A percentile compares a stretch with the other conserved stretches of the same genome.
Evolutionary conservation across 371 early-diverging fungal species (phyloP).

Genomic region (Actinomortierella wolfii): DNA sequence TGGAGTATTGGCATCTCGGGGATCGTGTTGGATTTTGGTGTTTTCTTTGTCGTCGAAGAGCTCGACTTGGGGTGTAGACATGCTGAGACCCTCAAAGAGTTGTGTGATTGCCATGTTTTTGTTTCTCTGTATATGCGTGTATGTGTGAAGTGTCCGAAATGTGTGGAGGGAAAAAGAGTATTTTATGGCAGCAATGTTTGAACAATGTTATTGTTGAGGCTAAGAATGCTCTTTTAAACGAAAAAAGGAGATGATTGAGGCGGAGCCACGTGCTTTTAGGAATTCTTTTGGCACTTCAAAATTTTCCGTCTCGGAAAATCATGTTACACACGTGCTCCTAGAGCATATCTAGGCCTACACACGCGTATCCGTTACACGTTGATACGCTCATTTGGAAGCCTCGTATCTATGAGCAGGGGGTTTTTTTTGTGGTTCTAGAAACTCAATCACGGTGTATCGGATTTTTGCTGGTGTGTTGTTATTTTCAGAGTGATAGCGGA

Average conservation of each 20-base stretch:
- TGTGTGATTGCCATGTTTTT: background rate
- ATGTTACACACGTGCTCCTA: conserved; percentile 1
- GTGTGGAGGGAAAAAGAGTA: too few species aligned
- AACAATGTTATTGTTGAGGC: too few species aligned
- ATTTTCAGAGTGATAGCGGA: too few species aligned
- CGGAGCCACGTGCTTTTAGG: conserved; percentile 1
- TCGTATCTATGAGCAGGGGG: too few species aligned
- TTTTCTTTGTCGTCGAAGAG: conserved; percentile 11
- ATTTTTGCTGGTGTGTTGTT: too few species aligned
- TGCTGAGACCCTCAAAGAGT: background rate
- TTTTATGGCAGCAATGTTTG: too few species aligned
- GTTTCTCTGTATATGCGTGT: background rate
- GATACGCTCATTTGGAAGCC: too few species aligned
- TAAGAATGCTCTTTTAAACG: too few species aligned
- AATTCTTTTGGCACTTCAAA: background rate
- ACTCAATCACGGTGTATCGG: too few species aligned
- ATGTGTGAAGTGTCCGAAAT: too few species aligned
- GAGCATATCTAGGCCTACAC: conserved; percentile 4
- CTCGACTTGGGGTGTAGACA: background rate
- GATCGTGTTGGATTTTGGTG: conserved; percentile 22
- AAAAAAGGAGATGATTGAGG: background rate
- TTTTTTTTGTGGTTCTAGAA: too few species aligned
- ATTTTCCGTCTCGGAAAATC: conserved; percentile 3
- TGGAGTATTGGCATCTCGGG: conserved; percentile 52
- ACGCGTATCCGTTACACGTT: too few species aligned